Evolutionary conservation across 495 filamentous ascomycete genomes (phyloP).

Genomic region (Hypoxylon rickii): DNA sequence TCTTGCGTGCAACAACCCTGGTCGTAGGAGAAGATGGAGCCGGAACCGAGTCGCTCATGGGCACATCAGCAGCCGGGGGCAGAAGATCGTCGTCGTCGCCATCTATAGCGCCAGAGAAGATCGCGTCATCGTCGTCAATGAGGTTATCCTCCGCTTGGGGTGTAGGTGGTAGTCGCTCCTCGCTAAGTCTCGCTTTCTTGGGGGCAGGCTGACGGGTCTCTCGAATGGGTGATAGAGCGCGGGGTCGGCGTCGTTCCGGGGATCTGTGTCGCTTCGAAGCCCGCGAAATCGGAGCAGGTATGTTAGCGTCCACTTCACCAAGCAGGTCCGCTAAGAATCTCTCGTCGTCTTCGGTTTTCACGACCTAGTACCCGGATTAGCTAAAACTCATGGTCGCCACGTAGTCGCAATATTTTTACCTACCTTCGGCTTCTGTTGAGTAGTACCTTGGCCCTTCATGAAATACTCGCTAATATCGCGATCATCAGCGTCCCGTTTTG

Average conservation of each 20-base stretch:
- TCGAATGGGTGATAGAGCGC: slow-evolving; percentile 75
- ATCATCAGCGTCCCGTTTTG: slow-evolving; percentile 83
- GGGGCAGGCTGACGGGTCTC: slow-evolving; percentile 46
- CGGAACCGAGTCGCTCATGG: slow-evolving; percentile 74
- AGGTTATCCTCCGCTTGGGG: slow-evolving; percentile 47
- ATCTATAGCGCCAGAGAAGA: slow-evolving; percentile 54
- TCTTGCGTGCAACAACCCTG: slow-evolving; percentile 78
- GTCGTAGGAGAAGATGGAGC: slow-evolving; percentile 83
- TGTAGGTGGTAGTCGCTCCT: slow-evolving; percentile 51
- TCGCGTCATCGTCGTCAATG: slow-evolving; percentile 59
- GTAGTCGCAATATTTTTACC: background rate
- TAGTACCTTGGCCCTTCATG: slow-evolving; percentile 67
- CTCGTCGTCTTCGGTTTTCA: slow-evolving; percentile 81
- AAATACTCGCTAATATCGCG: slow-evolving; percentile 94
- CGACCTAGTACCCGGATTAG: slow-evolving; percentile 37
- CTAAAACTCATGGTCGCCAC: background rate
- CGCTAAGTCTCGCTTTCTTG: slow-evolving; percentile 57
- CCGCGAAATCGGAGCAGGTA: slow-evolving; percentile 60
- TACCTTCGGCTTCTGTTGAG: slow-evolving; percentile 81
- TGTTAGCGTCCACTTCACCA: slow-evolving; percentile 85
- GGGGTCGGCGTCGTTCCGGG: slow-evolving; percentile 74
- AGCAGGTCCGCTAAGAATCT: slow-evolving; percentile 84
- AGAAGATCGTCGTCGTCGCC: slow-evolving; percentile 57
- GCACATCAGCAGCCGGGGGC: slow-evolving; percentile 45
- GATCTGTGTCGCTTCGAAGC: slow-evolving; percentile 67